phyloP scores from a whole-genome alignment of 2,329 filamentous ascomycete genomes.

The Neonectria neomacrospora region DNA sequence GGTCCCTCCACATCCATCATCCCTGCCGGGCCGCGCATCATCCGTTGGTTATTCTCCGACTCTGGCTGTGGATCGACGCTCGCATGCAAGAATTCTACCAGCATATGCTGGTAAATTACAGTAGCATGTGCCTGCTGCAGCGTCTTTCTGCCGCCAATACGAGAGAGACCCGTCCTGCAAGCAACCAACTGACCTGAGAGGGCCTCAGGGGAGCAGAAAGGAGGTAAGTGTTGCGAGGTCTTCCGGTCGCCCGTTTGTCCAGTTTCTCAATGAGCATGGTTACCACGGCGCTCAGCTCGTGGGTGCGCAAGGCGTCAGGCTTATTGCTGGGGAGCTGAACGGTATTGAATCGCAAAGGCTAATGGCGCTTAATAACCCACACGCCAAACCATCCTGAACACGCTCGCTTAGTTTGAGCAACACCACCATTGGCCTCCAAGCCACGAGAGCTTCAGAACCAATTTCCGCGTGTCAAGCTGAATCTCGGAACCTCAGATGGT shows the following conservation, averaged over 20 bases:
- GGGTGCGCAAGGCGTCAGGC: not conserved
- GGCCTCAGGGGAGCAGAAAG: not conserved
- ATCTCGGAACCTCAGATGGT: not conserved
- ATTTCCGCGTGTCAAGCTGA: not conserved
- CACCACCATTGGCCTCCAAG: conserved; percentile 2
- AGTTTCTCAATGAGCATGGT: not conserved
- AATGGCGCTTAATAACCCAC: conserved; percentile 4
- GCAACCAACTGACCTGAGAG: not conserved
- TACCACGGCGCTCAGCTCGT: not conserved
- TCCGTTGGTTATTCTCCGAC: conserved; percentile 27
- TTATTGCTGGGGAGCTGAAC: not conserved
- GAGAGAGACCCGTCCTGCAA: not conserved
- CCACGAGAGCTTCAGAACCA: not conserved
- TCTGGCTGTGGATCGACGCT: conserved; percentile 8
- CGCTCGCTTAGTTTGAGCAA: not conserved
- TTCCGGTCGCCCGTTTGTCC: not conserved
- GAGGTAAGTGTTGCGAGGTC: not conserved
- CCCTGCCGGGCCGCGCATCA: conserved; percentile 21
- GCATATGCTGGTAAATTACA: not conserved
- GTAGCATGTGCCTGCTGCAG: not conserved
- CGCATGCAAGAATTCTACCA: not conserved
- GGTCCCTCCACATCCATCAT: conserved; percentile 12
- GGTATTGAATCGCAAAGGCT: not conserved
- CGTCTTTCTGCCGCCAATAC: not conserved
- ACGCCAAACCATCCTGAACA: not conserved